Evolutionary conservation across 164 flowering plant genomes (phyloP).

Genomic region (Nelumbo lutea): DNA sequence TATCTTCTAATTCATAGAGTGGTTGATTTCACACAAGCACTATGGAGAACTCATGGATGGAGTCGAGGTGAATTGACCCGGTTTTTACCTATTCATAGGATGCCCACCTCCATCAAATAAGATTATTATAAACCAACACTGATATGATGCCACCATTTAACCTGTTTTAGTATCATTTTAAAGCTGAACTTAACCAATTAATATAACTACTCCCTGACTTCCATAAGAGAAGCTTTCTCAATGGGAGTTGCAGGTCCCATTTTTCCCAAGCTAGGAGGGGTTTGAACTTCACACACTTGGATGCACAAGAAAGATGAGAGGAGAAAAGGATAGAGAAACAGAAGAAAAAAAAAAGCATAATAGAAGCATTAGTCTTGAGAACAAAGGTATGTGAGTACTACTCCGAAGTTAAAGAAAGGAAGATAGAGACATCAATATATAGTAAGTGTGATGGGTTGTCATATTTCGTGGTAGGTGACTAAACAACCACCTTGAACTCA

Average conservation of each 20-base stretch:
- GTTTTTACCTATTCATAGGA: not conserved
- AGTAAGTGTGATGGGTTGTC: conserved; percentile 22
- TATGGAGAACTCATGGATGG: not conserved
- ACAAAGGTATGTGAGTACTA: conserved; percentile 8
- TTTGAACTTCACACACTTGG: not conserved
- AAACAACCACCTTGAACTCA: conserved; percentile 35
- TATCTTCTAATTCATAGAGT: not conserved
- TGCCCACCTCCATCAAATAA: not conserved
- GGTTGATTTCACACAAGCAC: not conserved
- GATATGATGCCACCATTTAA: not conserved
- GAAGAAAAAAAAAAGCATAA: not conserved
- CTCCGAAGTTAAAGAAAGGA: conserved; percentile 8
- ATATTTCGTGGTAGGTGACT: conserved; percentile 33
- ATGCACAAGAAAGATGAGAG: too few species aligned
- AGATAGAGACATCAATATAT: conserved; percentile 15
- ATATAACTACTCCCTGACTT: not conserved
- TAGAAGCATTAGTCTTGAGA: conserved; percentile 1
- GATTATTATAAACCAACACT: not conserved
- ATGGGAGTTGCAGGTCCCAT: too few species aligned
- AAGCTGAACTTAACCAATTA: not conserved
- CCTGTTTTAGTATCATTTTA: not conserved
- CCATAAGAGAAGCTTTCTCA: too few species aligned
- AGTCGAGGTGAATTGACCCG: not conserved
- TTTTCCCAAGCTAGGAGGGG: too few species aligned
- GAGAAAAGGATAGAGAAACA: not conserved